Percentiles rank a stretch among this genome's conserved stretches.
phyloP scores from a whole-genome alignment of 148 eudicot species.

The Rhododendron kiyosumense region DNA sequence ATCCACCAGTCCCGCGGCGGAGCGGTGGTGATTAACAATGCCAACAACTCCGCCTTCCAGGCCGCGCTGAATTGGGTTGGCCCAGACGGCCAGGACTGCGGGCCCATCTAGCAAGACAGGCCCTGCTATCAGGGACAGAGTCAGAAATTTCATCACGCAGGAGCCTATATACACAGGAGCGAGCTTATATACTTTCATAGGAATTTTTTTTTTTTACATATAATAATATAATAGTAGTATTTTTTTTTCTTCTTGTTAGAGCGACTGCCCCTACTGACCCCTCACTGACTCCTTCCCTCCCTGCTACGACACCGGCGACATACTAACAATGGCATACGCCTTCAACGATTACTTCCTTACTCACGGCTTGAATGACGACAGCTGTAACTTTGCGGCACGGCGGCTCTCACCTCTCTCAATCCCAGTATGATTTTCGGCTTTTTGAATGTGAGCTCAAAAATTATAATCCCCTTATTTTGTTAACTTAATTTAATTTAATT shows the following conservation, averaged over 20 bases:
- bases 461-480: not conserved
- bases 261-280: too few relatives aligned
- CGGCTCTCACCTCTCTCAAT: slow-evolving; percentile 69
- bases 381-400: slow-evolving; percentile 59
- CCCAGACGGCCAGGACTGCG: slow-evolving; percentile 60
- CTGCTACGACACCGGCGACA: slow-evolving; percentile 40
- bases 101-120: slow-evolving; percentile 77
- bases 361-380: slow-evolving; percentile 56
- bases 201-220: too few relatives aligned
- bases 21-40: slow-evolving; percentile 75
- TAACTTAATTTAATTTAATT: not conserved
- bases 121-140: too few relatives aligned
- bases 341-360: slow-evolving; percentile 68
- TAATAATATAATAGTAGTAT: too few relatives aligned
- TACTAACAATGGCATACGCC: slow-evolving; percentile 64
- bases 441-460: not conserved
- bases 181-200: too few relatives aligned
- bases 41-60: slow-evolving; percentile 60
- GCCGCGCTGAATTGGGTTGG: slow-evolving; percentile 79
- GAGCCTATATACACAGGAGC: too few relatives aligned
- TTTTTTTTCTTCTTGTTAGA: too few relatives aligned
- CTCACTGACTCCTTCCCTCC: too few relatives aligned
- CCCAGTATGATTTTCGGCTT: slow-evolving; percentile 43
- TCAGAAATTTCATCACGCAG: too few relatives aligned
- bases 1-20: slow-evolving; percentile 10